phyloP scores from a whole-genome alignment of 257 asterid genomes.

The Orobanche coerulescens region DNA sequence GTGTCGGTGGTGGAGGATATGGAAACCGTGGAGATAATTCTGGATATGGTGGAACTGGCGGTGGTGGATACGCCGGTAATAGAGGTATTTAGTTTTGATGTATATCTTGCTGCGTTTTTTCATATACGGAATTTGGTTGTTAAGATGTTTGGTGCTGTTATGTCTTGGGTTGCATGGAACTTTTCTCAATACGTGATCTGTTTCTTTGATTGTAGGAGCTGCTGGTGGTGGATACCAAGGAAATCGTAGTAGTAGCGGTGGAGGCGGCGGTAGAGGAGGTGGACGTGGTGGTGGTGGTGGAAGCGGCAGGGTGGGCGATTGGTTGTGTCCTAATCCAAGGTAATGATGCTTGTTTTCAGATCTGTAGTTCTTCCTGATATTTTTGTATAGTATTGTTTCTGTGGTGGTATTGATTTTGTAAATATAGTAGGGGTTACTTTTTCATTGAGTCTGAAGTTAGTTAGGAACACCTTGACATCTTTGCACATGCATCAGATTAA shows the following conservation, averaged over 20 bases:
- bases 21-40: slow-evolving; percentile 30
- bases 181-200: slow-evolving; percentile 1
- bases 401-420: neutral
- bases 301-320: slow-evolving; percentile 92
- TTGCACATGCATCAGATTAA: neutral
- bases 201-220: slow-evolving; percentile 32
- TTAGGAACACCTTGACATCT: neutral
- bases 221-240: slow-evolving; percentile 66
- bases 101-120: neutral
- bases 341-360: slow-evolving; percentile 23
- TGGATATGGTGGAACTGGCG: slow-evolving; percentile 32
- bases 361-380: neutral
- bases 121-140: neutral
- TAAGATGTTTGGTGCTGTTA: neutral
- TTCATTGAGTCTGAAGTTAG: neutral
- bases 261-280: slow-evolving; percentile 44
- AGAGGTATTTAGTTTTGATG: slow-evolving; percentile 35
- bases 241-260: slow-evolving; percentile 62
- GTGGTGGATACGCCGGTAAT: slow-evolving; percentile 54
- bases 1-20: slow-evolving; percentile 38
- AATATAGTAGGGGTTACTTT: neutral
- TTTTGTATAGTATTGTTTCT: neutral
- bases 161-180: neutral
- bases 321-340: slow-evolving; percentile 96
- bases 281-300: slow-evolving; percentile 78